phyloP scores from a whole-genome alignment of 257 asterid species.

The Mitragyna speciosa region DNA sequence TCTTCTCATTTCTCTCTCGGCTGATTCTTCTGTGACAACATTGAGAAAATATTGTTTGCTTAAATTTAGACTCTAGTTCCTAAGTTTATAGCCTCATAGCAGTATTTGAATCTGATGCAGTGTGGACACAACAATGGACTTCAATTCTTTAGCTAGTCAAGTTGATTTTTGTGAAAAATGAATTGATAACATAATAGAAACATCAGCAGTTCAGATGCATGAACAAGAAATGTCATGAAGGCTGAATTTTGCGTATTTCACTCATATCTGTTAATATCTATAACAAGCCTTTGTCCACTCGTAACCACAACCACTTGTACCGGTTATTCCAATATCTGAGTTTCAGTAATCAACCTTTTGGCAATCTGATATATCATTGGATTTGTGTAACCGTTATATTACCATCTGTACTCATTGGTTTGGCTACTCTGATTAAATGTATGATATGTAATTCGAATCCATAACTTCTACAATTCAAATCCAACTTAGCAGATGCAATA shows the following conservation, averaged over 20 bases:
- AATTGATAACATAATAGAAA: too few relatives aligned
- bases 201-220: not conserved
- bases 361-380: too few relatives aligned
- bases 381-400: not conserved
- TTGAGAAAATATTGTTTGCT: not conserved
- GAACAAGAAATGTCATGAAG: not conserved
- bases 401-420: not conserved
- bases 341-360: too few relatives aligned
- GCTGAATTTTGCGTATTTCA: too few relatives aligned
- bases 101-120: not conserved
- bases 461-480: not conserved
- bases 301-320: too few relatives aligned
- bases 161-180: not conserved
- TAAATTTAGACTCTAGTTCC: not conserved
- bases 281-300: too few relatives aligned
- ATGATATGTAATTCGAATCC: not conserved
- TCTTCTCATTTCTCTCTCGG: conserved; percentile 72
- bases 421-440: not conserved
- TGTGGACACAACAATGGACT: not conserved
- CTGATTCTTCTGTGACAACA: conserved; percentile 59
- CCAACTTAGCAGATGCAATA: not conserved
- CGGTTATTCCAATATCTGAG: too few relatives aligned
- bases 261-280: too few relatives aligned
- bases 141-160: not conserved
- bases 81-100: not conserved